phyloP scores from a whole-genome alignment of 140 eudicot species.

The Oenanthe javanica region DNA sequence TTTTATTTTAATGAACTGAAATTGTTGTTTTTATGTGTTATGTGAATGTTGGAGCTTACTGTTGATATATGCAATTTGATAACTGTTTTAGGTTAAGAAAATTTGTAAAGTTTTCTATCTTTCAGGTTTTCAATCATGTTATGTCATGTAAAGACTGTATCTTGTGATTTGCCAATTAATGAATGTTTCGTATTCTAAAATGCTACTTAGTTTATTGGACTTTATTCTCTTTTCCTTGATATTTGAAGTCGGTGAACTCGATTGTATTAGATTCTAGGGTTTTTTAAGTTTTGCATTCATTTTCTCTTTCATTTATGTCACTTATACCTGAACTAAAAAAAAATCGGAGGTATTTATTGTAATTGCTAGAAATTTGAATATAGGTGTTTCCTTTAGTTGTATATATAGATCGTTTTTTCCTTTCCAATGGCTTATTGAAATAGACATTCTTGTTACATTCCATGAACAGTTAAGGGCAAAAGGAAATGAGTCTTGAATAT shows the following conservation, averaged over 20 bases:
- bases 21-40: background rate
- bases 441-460: background rate
- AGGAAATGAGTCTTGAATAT: slow-evolving; percentile 9
- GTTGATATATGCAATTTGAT: background rate
- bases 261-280: background rate
- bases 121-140: background rate
- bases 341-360: background rate
- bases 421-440: background rate
- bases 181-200: background rate
- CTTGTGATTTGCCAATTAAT: background rate
- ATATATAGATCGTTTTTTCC: background rate
- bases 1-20: background rate
- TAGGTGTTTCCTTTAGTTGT: background rate
- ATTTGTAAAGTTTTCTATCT: background rate
- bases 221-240: background rate
- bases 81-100: background rate
- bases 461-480: background rate
- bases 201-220: background rate
- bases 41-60: background rate
- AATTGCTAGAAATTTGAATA: background rate
- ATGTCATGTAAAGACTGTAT: background rate
- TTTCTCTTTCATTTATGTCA: background rate
- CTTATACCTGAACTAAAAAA: background rate
- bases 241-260: background rate
- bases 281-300: background rate